phyloP scores from a whole-genome alignment of 805 yeast species.

The Komagataella pseudopastoris region DNA sequence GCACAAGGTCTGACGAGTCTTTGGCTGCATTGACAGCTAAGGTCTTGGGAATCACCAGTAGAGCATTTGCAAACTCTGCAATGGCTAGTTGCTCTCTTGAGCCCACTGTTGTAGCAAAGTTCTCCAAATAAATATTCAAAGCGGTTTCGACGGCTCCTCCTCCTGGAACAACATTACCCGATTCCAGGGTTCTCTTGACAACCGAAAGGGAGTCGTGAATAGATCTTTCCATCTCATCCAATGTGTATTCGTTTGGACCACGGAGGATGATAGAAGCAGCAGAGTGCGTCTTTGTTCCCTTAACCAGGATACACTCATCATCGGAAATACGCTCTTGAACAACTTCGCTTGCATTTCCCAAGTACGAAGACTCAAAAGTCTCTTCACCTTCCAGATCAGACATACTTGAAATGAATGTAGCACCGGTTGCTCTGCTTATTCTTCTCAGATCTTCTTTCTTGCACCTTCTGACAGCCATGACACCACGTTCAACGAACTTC shows the following conservation, averaged over 20 bases:
- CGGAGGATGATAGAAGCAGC: slow-evolving; percentile 85
- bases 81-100: slow-evolving; percentile 96
- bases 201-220: slow-evolving; percentile 89
- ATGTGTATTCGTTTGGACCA: slow-evolving; percentile 89
- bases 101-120: slow-evolving; percentile 95
- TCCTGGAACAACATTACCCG: slow-evolving; percentile 93
- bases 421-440: slow-evolving; percentile 97
- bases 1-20: slow-evolving; percentile 88
- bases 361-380: slow-evolving; percentile 68
- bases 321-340: slow-evolving; percentile 84
- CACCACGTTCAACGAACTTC: slow-evolving; percentile 82
- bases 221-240: slow-evolving; percentile 98
- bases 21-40: slow-evolving; percentile 96
- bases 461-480: slow-evolving; percentile 94
- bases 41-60: slow-evolving; percentile 89
- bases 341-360: slow-evolving; percentile 87
- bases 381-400: slow-evolving; percentile 95
- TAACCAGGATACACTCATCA: slow-evolving; percentile 89
- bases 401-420: slow-evolving; percentile 74
- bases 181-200: slow-evolving; percentile 89
- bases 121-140: slow-evolving; percentile 84
- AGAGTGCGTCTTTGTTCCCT: slow-evolving; percentile 84
- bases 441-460: slow-evolving; percentile 93
- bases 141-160: slow-evolving; percentile 99
- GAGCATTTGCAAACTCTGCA: slow-evolving; percentile 89